Evolutionary conservation across 1,284 basidiomycete genomes (phyloP).

Genomic region (Kwoniella shivajii): DNA sequence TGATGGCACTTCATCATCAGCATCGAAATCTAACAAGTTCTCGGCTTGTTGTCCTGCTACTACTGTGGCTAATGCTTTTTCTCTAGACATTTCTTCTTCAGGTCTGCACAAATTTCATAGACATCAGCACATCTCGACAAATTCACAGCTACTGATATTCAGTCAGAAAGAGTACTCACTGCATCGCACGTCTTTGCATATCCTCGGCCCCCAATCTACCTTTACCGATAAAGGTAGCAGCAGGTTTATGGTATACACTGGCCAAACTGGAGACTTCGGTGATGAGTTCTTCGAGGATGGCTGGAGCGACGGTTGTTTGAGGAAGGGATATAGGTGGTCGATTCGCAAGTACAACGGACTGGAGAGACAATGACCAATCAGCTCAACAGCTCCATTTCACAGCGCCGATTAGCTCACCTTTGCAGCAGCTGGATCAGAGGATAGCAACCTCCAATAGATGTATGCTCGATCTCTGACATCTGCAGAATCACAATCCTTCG

Average conservation of each 20-base stretch:
- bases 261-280: slow-evolving; percentile 83
- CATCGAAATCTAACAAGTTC: slow-evolving; percentile 92
- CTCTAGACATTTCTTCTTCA: slow-evolving; percentile 66
- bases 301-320: slow-evolving; percentile 83
- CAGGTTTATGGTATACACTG: slow-evolving; percentile 94
- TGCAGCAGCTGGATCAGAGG: slow-evolving; percentile 88
- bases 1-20: slow-evolving; percentile 57
- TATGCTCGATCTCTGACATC: slow-evolving; percentile 93
- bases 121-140: neutral
- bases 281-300: slow-evolving; percentile 88
- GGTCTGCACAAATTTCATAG: slow-evolving; percentile 44
- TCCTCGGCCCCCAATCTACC: slow-evolving; percentile 83
- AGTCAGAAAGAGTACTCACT: slow-evolving; percentile 57
- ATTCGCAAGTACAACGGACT: slow-evolving; percentile 88
- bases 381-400: neutral
- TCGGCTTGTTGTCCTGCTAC: slow-evolving; percentile 88
- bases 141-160: neutral
- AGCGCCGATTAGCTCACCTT: slow-evolving; percentile 63
- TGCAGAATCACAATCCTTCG: slow-evolving; percentile 96
- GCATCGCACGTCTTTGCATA: slow-evolving; percentile 68
- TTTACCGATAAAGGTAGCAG: slow-evolving; percentile 83
- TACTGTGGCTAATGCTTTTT: slow-evolving; percentile 86
- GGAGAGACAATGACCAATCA: slow-evolving; percentile 9
- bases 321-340: slow-evolving; percentile 92
- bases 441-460: slow-evolving; percentile 93